Evolutionary conservation across 1,139 yeast species (phyloP).

Genomic region (Hemisphaericaspora lyxosophila): DNA sequence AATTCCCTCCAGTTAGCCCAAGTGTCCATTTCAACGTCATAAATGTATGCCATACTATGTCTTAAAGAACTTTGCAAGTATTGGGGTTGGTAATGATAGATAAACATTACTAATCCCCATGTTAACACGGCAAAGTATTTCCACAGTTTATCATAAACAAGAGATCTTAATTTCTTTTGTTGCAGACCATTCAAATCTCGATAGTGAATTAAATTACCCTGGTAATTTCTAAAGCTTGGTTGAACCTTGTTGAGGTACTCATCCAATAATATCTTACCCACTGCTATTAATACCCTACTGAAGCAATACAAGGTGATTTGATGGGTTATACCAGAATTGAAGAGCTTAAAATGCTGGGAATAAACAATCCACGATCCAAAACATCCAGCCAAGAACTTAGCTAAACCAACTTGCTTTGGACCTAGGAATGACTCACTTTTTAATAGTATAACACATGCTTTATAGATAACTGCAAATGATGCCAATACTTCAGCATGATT

Average conservation of each 20-base stretch:
- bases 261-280: constrained; percentile 48
- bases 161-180: constrained; percentile 33
- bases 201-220: constrained; percentile 25
- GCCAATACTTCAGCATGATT: constrained; percentile 72
- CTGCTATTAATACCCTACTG: constrained; percentile 56
- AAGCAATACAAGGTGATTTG: constrained; percentile 64
- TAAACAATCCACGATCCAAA: constrained; percentile 66
- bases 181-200: constrained; percentile 31
- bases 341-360: constrained; percentile 52
- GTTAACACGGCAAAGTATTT: constrained; percentile 62
- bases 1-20: constrained; percentile 48
- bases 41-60: constrained; percentile 71
- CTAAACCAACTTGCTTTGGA: constrained; percentile 24
- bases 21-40: constrained; percentile 51
- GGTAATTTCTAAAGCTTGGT: constrained; percentile 29
- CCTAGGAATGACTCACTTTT: constrained; percentile 38
- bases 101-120: constrained; percentile 77
- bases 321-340: constrained; percentile 52
- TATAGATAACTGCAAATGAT: constrained; percentile 63
- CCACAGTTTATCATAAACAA: constrained; percentile 54
- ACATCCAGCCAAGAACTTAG: constrained; percentile 62
- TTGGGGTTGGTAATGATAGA: constrained; percentile 64
- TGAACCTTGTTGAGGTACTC: constrained; percentile 36
- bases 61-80: constrained; percentile 67
- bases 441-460: constrained; percentile 35